These are phyloP conservation scores for Hanseniaspora gamundiae DNA, from an alignment of 1,139 yeast species.

Conservation along the genomic window DNA sequence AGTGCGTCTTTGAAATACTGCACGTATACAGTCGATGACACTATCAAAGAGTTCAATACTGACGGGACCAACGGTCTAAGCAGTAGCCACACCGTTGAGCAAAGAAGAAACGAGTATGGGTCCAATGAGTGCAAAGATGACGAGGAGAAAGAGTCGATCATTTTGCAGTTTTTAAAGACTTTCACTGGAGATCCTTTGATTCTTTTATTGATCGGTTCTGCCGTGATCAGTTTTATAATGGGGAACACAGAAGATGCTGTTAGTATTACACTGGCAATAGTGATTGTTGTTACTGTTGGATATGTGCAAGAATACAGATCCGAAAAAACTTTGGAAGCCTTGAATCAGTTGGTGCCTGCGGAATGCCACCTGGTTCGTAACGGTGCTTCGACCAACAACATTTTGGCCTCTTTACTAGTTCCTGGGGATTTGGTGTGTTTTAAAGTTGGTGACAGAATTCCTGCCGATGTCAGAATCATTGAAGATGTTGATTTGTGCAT, in stretches of 20 bases:
- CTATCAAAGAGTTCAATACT: conserved; percentile 50
- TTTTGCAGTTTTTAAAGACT: conserved; percentile 58
- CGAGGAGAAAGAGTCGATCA: conserved; percentile 30
- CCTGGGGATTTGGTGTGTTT: conserved; percentile 92
- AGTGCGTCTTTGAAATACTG: conserved; percentile 34
- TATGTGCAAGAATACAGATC: conserved; percentile 93
- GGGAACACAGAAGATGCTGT: conserved; percentile 90
- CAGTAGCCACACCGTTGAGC: conserved; percentile 54
- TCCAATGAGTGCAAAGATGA: conserved; percentile 16
- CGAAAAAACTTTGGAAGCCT: conserved; percentile 84
- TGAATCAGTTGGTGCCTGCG: conserved; percentile 86
- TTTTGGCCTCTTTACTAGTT: conserved; percentile 72
- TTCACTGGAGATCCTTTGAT: conserved; percentile 87
- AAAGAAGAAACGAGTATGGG: conserved; percentile 67
- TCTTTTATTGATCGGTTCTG: conserved; percentile 75
- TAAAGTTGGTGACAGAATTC: conserved; percentile 84
- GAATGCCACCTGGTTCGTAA: conserved; percentile 81
- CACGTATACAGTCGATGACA: conserved; percentile 46
- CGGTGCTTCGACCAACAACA: conserved; percentile 53
- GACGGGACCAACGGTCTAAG: conserved; percentile 46
- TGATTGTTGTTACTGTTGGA: conserved; percentile 89
- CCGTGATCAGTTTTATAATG: conserved; percentile 72
- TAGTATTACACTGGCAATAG: conserved; percentile 74
- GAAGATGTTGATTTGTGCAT: conserved; percentile 68
- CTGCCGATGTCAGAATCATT: conserved; percentile 79